Evolutionary conservation across 2,329 filamentous ascomycete genomes (phyloP), one percentile per base, ranked within the genome.

Genomic region (Talaromyces sp.): DNA sequence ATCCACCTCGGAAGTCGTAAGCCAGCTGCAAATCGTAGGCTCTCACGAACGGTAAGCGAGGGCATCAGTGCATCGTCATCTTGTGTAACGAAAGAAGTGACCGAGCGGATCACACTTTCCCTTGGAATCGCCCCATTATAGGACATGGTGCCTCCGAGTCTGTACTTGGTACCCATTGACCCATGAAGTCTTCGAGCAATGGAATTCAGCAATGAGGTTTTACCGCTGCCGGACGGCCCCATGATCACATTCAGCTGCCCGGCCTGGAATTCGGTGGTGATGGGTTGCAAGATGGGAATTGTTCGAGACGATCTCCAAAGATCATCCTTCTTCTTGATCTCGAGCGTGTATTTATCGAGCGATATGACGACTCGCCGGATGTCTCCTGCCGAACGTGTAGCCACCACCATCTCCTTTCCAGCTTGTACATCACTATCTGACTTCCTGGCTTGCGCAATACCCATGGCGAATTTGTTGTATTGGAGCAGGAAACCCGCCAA

Each of bases 191-290:
- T 81, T 2, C 86, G 77, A 1, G 90, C 88, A 83, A 93, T 89
- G 1, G 87, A 82, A 69, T 91, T 92, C 11, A 92, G 79, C 0
- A 92, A 78, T 0, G 88, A 89, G 0, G 89, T 92, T 73, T 93
- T 93, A 1, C 90, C 90, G 52, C 86, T 88, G 0, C 90, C 90
- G 0, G 88, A 91, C 0, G 90, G 90, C 0, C 90, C 90, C 89
- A 92, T 92, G 66, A 93, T 90, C 25, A 92, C 83, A 66, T 92
- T 92, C 14, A 93, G 71, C 14, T 83, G 79, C 0, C 89, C 88
- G 0, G 90, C 84, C 54, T 85, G 81, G 67, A 93, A 92, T 0
- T 83, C 85, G 0, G 88, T 80, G 1, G 82, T 86, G 12, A 92
- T 81, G 0, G 88, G 87, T 61, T 87, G 82, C 14, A 93, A 76